Evolutionary conservation across 179 eudicot genomes (phyloP).

Genomic region (Heliamphora pulchella): DNA sequence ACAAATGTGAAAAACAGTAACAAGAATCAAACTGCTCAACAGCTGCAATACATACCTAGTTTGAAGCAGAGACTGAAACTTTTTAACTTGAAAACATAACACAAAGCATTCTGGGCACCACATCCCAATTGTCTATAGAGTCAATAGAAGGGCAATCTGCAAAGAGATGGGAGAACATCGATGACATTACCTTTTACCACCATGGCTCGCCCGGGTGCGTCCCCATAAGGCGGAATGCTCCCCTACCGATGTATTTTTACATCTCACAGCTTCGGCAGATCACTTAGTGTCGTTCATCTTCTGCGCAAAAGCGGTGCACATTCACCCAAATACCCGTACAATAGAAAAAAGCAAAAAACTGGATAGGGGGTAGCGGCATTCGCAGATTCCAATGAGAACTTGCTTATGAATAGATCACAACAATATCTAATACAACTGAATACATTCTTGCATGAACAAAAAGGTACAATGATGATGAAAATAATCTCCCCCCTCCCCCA

Average conservation of each 20-base stretch:
- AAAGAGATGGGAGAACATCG: background rate
- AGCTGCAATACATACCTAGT: too few species aligned
- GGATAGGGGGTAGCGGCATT: too few species aligned
- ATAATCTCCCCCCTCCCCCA: background rate
- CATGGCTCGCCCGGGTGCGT: too few species aligned
- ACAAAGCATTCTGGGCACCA: background rate
- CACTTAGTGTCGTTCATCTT: too few species aligned
- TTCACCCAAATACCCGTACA: too few species aligned
- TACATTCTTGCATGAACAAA: background rate
- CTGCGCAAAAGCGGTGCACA: too few species aligned
- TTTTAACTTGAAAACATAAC: background rate
- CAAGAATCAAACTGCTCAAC: too few species aligned
- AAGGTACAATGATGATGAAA: background rate
- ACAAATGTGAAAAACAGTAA: too few species aligned
- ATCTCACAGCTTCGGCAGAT: too few species aligned
- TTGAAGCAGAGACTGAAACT: background rate
- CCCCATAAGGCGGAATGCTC: too few species aligned
- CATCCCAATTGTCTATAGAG: background rate
- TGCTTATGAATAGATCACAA: background rate
- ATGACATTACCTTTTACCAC: background rate
- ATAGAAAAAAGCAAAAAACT: too few species aligned
- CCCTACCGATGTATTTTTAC: too few species aligned
- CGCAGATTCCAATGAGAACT: background rate
- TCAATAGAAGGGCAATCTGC: background rate
- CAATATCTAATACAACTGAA: background rate